Evolutionary conservation across 2,329 filamentous ascomycete genomes (phyloP).

Genomic region (Claviceps digitariae): DNA sequence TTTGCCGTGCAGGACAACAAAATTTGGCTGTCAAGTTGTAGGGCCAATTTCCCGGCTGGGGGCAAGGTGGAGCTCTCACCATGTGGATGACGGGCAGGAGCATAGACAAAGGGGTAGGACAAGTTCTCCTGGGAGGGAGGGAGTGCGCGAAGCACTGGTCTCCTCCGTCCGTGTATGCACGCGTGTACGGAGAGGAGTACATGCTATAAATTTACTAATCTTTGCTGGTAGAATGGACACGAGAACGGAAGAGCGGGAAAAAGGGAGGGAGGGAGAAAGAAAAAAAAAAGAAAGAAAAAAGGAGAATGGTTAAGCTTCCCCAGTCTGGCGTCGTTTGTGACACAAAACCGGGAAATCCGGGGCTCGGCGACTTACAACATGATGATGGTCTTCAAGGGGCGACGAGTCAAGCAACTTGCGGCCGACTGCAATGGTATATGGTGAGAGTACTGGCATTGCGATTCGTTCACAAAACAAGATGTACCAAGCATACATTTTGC

Average conservation of each 20-base stretch:
- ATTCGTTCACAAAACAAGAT: background rate
- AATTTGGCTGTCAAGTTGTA: background rate
- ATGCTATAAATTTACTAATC: background rate
- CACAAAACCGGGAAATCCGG: background rate
- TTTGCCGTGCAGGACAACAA: background rate
- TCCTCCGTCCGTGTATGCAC: background rate
- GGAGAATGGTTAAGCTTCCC: background rate
- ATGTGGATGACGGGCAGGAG: constrained; percentile 7
- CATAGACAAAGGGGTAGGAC: constrained; percentile 3
- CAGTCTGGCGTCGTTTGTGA: background rate
- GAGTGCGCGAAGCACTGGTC: background rate
- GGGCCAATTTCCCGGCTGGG: constrained; percentile 13
- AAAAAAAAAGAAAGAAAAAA: background rate
- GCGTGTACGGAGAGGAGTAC: background rate
- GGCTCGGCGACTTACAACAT: background rate
- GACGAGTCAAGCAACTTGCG: background rate
- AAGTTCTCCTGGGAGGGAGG: background rate
- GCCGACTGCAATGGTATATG: background rate
- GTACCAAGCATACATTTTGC: background rate
- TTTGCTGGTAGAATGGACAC: background rate
- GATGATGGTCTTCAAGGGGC: background rate
- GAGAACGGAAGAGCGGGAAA: background rate
- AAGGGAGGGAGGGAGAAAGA: background rate
- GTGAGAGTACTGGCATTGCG: background rate
- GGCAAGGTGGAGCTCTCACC: constrained; percentile 5